These are phyloP conservation scores for Jacaranda copaia DNA, from an alignment of 257 asterid genomes.

Conservation along the genomic window DNA sequence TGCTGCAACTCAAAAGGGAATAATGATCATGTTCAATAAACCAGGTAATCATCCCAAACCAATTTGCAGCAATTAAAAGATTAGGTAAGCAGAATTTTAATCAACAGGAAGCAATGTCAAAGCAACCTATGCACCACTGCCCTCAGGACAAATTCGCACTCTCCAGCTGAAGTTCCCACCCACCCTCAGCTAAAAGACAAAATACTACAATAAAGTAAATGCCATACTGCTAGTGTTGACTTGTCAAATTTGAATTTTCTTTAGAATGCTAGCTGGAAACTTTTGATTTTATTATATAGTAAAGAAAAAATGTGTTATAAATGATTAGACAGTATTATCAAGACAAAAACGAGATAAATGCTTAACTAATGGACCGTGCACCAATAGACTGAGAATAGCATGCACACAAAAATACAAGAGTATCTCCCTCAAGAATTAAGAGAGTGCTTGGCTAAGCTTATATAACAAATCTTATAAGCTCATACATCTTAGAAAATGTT, in stretches of 20 bases:
- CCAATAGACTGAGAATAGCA: neutral
- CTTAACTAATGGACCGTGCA: neutral
- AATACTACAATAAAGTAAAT: neutral
- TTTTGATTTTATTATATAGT: neutral
- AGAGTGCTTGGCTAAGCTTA: too few species aligned
- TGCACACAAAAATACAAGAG: constrained; percentile 9
- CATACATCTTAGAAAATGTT: too few species aligned
- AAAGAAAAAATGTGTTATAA: neutral
- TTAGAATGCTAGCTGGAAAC: neutral
- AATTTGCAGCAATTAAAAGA: too few species aligned
- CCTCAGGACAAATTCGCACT: constrained; percentile 16
- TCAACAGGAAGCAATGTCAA: neutral
- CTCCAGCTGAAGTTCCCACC: constrained; percentile 3
- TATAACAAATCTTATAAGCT: too few species aligned
- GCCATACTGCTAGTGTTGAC: constrained; percentile 22
- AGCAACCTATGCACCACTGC: neutral
- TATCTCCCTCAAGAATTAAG: neutral
- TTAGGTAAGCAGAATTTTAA: neutral
- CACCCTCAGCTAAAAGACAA: neutral
- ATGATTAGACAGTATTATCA: neutral
- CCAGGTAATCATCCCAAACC: too few species aligned
- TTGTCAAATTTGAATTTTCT: neutral
- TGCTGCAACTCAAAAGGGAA: neutral
- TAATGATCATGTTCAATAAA: neutral
- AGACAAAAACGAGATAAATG: neutral